phyloP scores from a whole-genome alignment of 1,284 basidiomycete species.

The Malassezia nana region DNA sequence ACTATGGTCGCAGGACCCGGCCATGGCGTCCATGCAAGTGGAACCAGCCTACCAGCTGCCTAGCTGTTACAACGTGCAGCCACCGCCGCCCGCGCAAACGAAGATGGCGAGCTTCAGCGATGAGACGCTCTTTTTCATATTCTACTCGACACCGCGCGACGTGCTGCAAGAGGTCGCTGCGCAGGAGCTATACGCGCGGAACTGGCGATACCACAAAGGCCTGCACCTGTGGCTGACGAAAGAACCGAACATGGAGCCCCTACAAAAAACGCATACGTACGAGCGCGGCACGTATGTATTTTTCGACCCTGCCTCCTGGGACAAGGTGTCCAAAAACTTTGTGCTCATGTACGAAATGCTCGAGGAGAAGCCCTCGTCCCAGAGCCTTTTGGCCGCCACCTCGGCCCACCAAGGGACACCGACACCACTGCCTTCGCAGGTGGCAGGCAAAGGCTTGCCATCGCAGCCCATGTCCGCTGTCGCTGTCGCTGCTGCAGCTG shows the following conservation, averaged over 20 bases:
- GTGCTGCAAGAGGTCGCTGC: conserved; percentile 88
- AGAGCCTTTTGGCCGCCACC: conserved; percentile 10
- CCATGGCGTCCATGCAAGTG: conserved; percentile 72
- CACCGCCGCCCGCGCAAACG: conserved; percentile 72
- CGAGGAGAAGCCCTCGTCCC: conserved; percentile 61
- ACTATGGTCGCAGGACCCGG: conserved; percentile 83
- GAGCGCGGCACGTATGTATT: conserved; percentile 82
- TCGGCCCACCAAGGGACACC: not conserved
- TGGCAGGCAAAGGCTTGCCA: conserved; percentile 1
- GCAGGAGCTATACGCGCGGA: conserved; percentile 89
- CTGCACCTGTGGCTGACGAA: conserved; percentile 90
- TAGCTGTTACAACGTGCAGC: conserved; percentile 83
- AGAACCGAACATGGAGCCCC: conserved; percentile 69
- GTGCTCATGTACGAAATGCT: conserved; percentile 72
- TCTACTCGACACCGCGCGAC: conserved; percentile 88
- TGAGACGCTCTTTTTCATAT: conserved; percentile 97
- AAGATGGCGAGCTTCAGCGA: conserved; percentile 86
- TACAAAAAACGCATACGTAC: conserved; percentile 76
- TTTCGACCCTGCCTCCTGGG: conserved; percentile 83
- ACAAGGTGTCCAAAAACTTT: conserved; percentile 63
- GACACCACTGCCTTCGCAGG: conserved; percentile 2
- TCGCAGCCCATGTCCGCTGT: conserved; percentile 1
- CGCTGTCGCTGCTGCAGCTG: not conserved
- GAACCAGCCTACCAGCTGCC: conserved; percentile 74
- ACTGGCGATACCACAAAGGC: conserved; percentile 97